Evolutionary conservation across 2,329 filamentous ascomycete genomes (phyloP), one percentile per base, ranked within the genome.

Genomic region (Phyllachora maydis): DNA sequence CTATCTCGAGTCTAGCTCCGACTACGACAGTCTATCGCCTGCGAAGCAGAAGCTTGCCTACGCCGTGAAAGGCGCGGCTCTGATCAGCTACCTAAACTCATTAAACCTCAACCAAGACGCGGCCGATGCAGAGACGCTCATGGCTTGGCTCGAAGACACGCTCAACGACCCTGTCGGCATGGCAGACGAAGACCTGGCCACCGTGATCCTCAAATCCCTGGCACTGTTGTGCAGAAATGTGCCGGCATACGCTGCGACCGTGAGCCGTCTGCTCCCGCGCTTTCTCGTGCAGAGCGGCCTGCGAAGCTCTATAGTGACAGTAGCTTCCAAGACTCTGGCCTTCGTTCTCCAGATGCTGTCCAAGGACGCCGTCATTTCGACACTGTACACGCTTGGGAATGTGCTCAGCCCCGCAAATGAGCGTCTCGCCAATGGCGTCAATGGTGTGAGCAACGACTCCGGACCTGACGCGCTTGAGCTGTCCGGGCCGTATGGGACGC

Each of bases 381-480:
- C 83, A 1, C 56, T 98, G 7, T 98, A 98, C 48, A 88, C 82
- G 1, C 59, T 98, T n/a, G 88, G 88, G 11, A 98, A 98, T 41
- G 75, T 92, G 4, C 58, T 98, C 9, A 93, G 82, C 35, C 72
- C 81, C 4, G 68, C 65, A 22, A 57, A 59, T 9, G 65, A 64
- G 27, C 50, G 54, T 19, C 50, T 60, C 25, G 53, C 54, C 16
- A 67, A 72, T 33, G 60, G 60, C 4, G 34, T 45, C 17, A 59
- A 58, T 30, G 52, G 50, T 5, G n/a, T n/a, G n/a, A n/a, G n/a
- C n/a, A n/a, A n/a, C n/a, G 49, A 54, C 17, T 36, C 39, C 6
- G 45, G 41, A 28, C 30, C 41, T 23, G 49, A 50, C 36, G 47
- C 49, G 24, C 38, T 47, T 5, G 45, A 36, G 1, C 26, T 48